Conservation (phyloP, 306 rosid genomes). For the Trifolium dubium region DNA sequence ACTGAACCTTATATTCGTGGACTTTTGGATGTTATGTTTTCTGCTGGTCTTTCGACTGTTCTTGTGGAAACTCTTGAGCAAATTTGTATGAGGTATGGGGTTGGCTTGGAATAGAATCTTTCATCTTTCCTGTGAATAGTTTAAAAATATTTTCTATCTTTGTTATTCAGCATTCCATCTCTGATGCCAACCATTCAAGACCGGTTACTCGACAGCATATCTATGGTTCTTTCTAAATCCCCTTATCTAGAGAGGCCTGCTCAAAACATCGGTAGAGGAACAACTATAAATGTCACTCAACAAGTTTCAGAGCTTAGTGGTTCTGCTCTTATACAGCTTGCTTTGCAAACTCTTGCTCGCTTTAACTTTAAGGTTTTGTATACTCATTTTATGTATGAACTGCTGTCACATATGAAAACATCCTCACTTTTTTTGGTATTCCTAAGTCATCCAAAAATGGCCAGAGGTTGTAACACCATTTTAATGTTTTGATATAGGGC, state of each 20-base stretch:
- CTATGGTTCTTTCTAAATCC: constrained; percentile 86
- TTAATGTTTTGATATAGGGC: constrained; percentile 65
- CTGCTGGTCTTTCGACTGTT: constrained; percentile 85
- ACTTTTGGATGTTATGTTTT: constrained; percentile 91
- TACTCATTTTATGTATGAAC: constrained; percentile 33
- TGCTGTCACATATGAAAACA: constrained; percentile 24
- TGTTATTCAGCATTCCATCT: constrained; percentile 75
- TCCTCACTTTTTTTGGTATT: constrained; percentile 12
- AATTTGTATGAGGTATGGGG: constrained; percentile 68
- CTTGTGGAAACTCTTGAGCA: constrained; percentile 94
- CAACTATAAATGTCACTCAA: constrained; percentile 58
- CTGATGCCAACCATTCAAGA: constrained; percentile 92
- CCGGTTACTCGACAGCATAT: constrained; percentile 90
- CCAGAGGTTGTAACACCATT: constrained; percentile 27
- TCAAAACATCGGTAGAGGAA: constrained; percentile 64
- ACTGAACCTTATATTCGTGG: constrained; percentile 92
- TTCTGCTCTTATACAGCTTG: constrained; percentile 83
- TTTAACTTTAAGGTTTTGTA: constrained; percentile 88
- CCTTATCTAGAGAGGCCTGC: constrained; percentile 72
- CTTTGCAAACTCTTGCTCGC: constrained; percentile 93
- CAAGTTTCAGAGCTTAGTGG: constrained; percentile 80
- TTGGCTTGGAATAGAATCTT: constrained; percentile 23
- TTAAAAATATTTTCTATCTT: constrained; percentile 30
- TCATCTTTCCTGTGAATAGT: constrained; percentile 24
- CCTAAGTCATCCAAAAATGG: constrained; percentile 19